Evolutionary conservation across 306 rosid species (phyloP), one percentile per base, ranked within the genome.

Genomic region (Cicer chorassanicum): DNA sequence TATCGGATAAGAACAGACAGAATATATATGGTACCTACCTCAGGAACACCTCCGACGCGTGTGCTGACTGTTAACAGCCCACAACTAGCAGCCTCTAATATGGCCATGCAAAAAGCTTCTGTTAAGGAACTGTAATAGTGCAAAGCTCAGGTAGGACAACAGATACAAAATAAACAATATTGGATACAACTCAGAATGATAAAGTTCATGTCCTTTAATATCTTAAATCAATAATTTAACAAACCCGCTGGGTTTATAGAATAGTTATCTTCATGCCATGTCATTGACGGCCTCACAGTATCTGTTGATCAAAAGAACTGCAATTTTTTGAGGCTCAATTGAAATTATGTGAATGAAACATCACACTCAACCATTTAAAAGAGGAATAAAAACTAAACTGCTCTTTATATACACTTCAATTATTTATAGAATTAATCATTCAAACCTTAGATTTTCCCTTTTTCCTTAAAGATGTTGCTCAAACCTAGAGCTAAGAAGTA

Each of bases 41-140:
- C 95, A 6, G 98, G 98, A 70, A 91, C 96, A 41, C 98, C 98
- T 79, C 96, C 98, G 4, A 91, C 96, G 4, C 95, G 89, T 7
- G 95, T 90, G 84, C 98, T 94, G 75, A 94, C 97, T 1, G 95
- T 94, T 77, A 90, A 85, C 82, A 94, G 88, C 60, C 98, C 98
- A 81, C 98, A 94, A 86, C 98, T 94, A 62, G 97, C 98, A 79
- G 97, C 96, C 89, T 91, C 97, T 81, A 90, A 73, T 79, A 91
- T 94, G 86, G 98, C 98, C 82, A 91, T 94, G 81, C 98, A 94
- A 81, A 94, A 94, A 57, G 98, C 96, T 86, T 94, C 96, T 7
- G 97, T 94, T 55, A 94, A 88, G 13, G 98, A 94, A 82, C 97
- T 91, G 91, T 62, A 77, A 54, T 51, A 46, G 69, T 36, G 46